Evolutionary conservation across 73 alveolate genomes (phyloP).

Genomic region (Paramecium caudatum): DNA sequence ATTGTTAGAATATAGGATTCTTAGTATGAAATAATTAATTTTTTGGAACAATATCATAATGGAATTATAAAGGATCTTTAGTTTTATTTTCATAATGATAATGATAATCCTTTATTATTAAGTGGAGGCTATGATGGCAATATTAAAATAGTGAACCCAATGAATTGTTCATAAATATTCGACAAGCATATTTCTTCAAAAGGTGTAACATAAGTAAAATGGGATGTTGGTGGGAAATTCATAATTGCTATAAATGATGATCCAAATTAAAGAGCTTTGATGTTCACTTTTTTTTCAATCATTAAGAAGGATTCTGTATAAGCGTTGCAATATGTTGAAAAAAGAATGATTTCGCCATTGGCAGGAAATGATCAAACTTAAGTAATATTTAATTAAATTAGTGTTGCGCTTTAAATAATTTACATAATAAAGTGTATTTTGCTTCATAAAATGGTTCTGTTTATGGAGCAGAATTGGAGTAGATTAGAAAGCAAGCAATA

Average conservation of each 20-base stretch:
- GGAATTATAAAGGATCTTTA: constrained; percentile 59
- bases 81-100: constrained; percentile 62
- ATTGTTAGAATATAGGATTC: not conserved
- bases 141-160: constrained; percentile 37
- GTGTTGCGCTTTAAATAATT: constrained; percentile 2
- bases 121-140: constrained; percentile 62
- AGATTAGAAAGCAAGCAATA: constrained; percentile 49
- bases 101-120: constrained; percentile 3
- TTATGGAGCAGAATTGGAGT: not conserved
- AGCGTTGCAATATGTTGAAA: not conserved
- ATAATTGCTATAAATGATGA: constrained; percentile 29
- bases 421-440: not conserved
- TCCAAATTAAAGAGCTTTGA: not conserved
- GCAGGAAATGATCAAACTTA: constrained; percentile 60
- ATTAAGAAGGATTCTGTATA: not conserved
- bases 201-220: constrained; percentile 43
- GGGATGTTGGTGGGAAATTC: constrained; percentile 64
- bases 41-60: not conserved
- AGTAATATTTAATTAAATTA: not conserved
- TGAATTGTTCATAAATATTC: not conserved
- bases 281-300: constrained; percentile 33
- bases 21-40: not conserved
- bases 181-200: constrained; percentile 9
- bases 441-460: constrained; percentile 15
- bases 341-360: constrained; percentile 11